Conservation (phyloP, 2,329 filamentous ascomycete species). For the Bipolaris bicolor region DNA sequence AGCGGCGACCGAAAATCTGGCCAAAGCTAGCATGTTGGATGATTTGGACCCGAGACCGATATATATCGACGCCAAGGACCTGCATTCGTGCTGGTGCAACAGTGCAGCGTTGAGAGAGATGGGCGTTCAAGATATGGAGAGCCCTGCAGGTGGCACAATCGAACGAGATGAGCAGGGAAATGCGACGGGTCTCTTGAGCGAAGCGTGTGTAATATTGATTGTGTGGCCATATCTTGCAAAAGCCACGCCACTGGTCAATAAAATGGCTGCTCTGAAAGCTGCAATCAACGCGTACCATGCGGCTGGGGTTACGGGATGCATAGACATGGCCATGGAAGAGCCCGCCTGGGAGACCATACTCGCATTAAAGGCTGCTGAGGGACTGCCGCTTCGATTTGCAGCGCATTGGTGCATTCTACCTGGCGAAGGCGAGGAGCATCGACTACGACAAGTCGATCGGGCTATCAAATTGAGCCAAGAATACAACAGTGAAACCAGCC, state of each 20-base stretch:
- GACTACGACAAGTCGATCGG: constrained; percentile 58
- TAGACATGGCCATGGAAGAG: constrained; percentile 67
- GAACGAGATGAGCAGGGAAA: constrained; percentile 56
- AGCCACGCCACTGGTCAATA: constrained; percentile 57
- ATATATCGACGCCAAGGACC: constrained; percentile 63
- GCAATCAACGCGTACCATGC: constrained; percentile 59
- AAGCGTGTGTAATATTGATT: constrained; percentile 61
- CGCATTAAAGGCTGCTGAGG: constrained; percentile 43
- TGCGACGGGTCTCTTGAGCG: constrained; percentile 59
- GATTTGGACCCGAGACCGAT: constrained; percentile 60
- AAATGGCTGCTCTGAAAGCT: constrained; percentile 53
- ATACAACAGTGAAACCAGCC: constrained; percentile 54
- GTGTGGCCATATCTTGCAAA: constrained; percentile 62
- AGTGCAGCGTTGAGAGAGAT: constrained; percentile 59
- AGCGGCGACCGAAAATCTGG: constrained; percentile 59
- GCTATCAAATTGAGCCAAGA: constrained; percentile 56
- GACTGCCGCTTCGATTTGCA: constrained; percentile 58
- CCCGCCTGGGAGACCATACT: constrained; percentile 60
- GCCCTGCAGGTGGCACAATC: constrained; percentile 61
- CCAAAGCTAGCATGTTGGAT: constrained; percentile 59
- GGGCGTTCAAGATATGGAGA: constrained; percentile 54
- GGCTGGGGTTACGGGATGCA: constrained; percentile 60
- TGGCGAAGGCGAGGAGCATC: constrained; percentile 52
- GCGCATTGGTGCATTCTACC: constrained; percentile 64
- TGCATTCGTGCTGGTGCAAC: constrained; percentile 64